Percentiles rank a stretch among this genome's conserved stretches.
Conservation (phyloP, 2,329 filamentous ascomycete genomes). For the Colletotrichum camelliae region DNA sequence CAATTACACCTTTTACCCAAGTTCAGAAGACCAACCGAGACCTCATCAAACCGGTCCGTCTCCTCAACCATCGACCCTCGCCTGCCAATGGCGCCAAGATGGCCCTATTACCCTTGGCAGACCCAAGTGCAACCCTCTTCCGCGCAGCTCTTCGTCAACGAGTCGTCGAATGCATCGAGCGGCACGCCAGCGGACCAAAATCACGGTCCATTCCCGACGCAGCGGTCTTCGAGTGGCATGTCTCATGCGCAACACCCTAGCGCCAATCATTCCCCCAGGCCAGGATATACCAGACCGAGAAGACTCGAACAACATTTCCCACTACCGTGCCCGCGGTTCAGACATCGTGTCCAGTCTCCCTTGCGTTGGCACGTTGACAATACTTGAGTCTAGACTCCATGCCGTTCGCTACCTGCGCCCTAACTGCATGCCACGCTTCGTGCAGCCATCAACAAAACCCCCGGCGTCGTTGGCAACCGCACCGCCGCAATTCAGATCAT, state of each 20-base stretch:
- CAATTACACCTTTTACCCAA: not conserved
- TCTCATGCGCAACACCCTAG: not conserved
- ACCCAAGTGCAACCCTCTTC: not conserved
- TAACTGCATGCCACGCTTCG: not conserved
- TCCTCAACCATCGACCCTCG: not conserved
- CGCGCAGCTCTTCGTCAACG: not conserved
- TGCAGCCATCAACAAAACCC: not conserved
- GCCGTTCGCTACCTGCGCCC: not conserved
- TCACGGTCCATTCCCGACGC: not conserved
- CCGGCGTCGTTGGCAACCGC: not conserved
- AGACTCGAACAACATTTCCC: not conserved
- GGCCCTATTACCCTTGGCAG: conserved; percentile 4
- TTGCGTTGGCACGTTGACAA: not conserved
- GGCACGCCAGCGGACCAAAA: not conserved
- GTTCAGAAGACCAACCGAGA: not conserved
- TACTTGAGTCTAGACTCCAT: not conserved
- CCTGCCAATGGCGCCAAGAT: conserved; percentile 7
- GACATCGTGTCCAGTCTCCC: conserved; percentile 4
- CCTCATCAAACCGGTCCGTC: not conserved
- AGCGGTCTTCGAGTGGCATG: not conserved
- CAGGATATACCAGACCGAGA: not conserved
- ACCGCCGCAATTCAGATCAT: not conserved
- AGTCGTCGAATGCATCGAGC: conserved; percentile 4
- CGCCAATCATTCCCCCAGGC: not conserved
- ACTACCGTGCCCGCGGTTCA: not conserved